Evolutionary conservation across 2,329 filamentous ascomycete genomes (phyloP).

Genomic region (Aspergillus jensenii): DNA sequence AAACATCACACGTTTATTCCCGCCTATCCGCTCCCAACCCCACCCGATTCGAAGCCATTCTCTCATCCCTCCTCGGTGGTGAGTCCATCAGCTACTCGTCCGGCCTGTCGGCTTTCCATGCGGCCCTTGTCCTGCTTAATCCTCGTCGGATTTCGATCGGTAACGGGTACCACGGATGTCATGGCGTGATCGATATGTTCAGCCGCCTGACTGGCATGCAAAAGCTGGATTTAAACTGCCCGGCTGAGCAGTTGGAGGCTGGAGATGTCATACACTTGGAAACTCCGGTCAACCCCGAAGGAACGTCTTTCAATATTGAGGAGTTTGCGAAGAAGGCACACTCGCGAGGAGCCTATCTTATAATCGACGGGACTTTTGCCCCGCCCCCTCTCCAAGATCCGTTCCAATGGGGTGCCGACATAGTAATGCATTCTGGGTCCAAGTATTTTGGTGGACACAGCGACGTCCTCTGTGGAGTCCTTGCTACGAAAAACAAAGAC

Average conservation of each 20-base stretch:
- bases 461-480: constrained; percentile 85
- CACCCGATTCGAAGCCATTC: constrained; percentile 79
- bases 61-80: constrained; percentile 66
- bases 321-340: constrained; percentile 72
- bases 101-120: constrained; percentile 86
- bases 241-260: constrained; percentile 62
- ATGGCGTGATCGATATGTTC: constrained; percentile 76
- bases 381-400: constrained; percentile 88
- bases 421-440: constrained; percentile 88
- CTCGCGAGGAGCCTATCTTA: constrained; percentile 69
- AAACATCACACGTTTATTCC: constrained; percentile 72
- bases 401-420: constrained; percentile 75
- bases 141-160: constrained; percentile 80
- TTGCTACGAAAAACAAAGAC: constrained; percentile 61
- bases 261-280: constrained; percentile 91
- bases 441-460: constrained; percentile 97
- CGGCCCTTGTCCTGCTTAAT: constrained; percentile 78
- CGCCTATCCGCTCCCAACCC: constrained; percentile 75
- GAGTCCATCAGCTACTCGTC: constrained; percentile 77
- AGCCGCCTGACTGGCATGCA: constrained; percentile 72
- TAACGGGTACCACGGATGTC: constrained; percentile 89
- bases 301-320: constrained; percentile 72
- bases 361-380: constrained; percentile 88
- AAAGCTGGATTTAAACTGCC: constrained; percentile 69
- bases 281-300: constrained; percentile 89